phyloP scores from a whole-genome alignment of 106 monocot species.

The Xerophyta viscosa region DNA sequence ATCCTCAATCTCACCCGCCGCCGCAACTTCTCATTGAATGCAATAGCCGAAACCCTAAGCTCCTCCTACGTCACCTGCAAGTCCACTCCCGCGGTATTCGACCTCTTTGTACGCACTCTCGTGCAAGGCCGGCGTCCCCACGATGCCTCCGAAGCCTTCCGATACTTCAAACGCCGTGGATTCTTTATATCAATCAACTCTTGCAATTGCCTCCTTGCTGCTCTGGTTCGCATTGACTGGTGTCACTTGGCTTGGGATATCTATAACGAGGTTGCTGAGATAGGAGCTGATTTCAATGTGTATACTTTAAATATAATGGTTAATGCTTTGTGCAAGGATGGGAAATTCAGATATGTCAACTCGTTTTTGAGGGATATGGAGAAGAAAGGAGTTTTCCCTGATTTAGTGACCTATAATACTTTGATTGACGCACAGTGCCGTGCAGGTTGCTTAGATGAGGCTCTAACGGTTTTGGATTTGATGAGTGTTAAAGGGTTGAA shows the following conservation, averaged over 20 bases:
- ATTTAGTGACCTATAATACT: conserved; percentile 78
- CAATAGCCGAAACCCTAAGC: conserved; percentile 40
- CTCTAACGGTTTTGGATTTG: conserved; percentile 32
- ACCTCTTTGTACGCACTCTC: conserved; percentile 76
- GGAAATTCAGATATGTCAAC: conserved; percentile 33
- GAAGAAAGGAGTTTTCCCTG: conserved; percentile 57
- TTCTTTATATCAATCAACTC: conserved; percentile 51
- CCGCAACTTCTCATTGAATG: conserved; percentile 32
- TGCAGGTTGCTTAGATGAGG: conserved; percentile 38
- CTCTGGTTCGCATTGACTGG: conserved; percentile 63
- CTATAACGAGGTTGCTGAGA: conserved; percentile 36
- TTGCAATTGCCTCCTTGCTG: conserved; percentile 69
- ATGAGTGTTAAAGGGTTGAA: conserved; percentile 59
- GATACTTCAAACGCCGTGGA: conserved; percentile 28
- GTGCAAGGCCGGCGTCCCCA: conserved; percentile 76
- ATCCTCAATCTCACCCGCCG: conserved; percentile 76
- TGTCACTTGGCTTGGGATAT: conserved; percentile 49
- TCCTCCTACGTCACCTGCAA: conserved; percentile 6
- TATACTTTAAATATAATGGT: conserved; percentile 89
- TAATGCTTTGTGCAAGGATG: conserved; percentile 63
- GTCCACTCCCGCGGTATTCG: conserved; percentile 32
- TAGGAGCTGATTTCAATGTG: conserved; percentile 37
- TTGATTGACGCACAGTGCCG: conserved; percentile 63
- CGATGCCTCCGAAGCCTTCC: conserved; percentile 72
- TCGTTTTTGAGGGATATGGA: conserved; percentile 69